A percentile compares a stretch with the other conserved stretches of the same genome.
Evolutionary conservation across 768 basidiomycete genomes (phyloP).

Genomic region (Kwoniella mangroviensis): DNA sequence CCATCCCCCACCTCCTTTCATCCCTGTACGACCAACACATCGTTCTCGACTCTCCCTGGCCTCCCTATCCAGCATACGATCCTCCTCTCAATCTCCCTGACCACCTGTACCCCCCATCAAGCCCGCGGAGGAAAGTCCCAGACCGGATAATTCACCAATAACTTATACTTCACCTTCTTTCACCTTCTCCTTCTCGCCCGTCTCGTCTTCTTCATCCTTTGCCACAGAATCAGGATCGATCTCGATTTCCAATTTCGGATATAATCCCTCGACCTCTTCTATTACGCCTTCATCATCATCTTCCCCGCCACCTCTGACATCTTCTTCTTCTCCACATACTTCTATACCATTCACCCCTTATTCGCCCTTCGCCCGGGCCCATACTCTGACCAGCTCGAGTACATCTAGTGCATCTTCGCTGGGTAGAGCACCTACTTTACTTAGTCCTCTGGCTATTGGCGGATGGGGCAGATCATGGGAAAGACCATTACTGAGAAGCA

Average conservation of each 20-base stretch:
- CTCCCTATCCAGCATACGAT: not conserved
- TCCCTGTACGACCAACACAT: not conserved
- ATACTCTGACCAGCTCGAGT: not conserved
- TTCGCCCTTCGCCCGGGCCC: not conserved
- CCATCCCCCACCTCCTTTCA: not conserved
- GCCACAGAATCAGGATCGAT: not conserved
- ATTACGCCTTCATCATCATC: not conserved
- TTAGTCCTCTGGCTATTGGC: conserved; percentile 23
- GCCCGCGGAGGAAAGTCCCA: not conserved
- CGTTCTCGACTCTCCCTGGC: not conserved
- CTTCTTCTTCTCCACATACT: not conserved
- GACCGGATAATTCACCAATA: not conserved
- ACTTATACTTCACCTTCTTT: not conserved
- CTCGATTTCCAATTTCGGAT: not conserved
- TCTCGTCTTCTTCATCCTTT: not conserved
- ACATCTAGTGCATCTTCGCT: not conserved
- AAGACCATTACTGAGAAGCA: not conserved
- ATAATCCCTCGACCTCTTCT: not conserved
- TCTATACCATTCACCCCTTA: not conserved
- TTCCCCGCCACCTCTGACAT: not conserved
- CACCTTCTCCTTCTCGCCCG: not conserved
- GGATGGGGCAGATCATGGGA: conserved; percentile 29
- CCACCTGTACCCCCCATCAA: not conserved
- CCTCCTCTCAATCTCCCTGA: not conserved
- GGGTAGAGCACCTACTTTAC: conserved; percentile 7